Evolutionary conservation across 345 rosid genomes (phyloP), one percentile per base, ranked within the genome.

Genomic region (Acer campestre): DNA sequence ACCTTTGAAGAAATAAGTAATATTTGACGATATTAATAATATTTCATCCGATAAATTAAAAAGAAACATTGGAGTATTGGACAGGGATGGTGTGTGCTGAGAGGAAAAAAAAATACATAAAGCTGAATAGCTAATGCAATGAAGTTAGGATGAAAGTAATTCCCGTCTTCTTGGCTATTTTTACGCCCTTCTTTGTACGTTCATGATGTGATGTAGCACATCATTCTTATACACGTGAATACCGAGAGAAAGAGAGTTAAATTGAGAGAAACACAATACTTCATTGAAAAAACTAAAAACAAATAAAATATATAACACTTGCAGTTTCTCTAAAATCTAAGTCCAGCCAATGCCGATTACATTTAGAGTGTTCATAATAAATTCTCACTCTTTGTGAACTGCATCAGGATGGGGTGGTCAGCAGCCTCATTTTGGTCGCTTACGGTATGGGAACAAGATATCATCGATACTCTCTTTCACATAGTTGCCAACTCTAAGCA

Each of bases 381-480:
- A 35, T 35, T 35, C 38, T 35, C 38, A 31, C 35, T 35, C 38
- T 35, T 4, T 35, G 6, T 35, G 38, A 0, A 35, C 38, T 35
- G 38, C 38, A 35, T 35, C 38, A 4, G 38, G 6, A 35, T 35
- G 38, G 38, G 38, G 38, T 35, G 18, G 77, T 46, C n/a, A 18
- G 77, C 48, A 27, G 11, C 23, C 71, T 88, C 81, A 91, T 80
- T 91, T 91, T 3, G 89, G 90, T 68, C 88, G 82, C 83, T 88
- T 85, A 58, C 88, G 83, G 76, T 75, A 81, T 22, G 90, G 89
- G 78, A 76, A 86, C 70, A 88, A 48, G 49, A 86, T 66, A 48
- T 91, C 90, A 51, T 88, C 89, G 58, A 91, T 6, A 2, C 86
- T 82, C 61, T 86, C 86, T 79, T 91, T 91, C n/a, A 91, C 18